phyloP scores from a whole-genome alignment of 352 stramenopile genomes.

The Pythium coloratum region DNA sequence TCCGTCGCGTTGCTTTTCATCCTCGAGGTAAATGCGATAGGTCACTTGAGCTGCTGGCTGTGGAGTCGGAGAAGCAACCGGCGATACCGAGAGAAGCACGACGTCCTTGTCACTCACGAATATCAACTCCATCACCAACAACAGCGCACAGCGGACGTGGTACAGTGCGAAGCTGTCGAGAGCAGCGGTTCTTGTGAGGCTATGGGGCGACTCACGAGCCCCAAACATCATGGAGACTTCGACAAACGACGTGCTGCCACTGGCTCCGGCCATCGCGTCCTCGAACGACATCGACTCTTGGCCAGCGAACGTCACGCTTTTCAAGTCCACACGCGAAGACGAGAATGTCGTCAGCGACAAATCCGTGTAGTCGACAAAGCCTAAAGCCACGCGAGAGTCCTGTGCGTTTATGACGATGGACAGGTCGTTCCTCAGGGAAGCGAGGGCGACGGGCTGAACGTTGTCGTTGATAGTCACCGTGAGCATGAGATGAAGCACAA shows the following conservation, averaged over 20 bases:
- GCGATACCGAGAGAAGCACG: neutral
- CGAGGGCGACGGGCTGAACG: neutral
- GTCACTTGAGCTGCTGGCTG: constrained; percentile 4
- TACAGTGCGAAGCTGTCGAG: constrained; percentile 20
- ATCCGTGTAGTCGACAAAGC: constrained; percentile 15
- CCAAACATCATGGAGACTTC: constrained; percentile 18
- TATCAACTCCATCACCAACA: constrained; percentile 26
- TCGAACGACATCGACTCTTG: neutral
- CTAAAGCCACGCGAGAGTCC: constrained; percentile 2
- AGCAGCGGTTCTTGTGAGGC: neutral
- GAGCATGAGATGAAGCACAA: constrained; percentile 3
- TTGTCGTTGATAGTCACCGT: neutral
- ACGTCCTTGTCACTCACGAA: constrained; percentile 14
- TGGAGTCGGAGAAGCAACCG: neutral
- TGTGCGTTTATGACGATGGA: neutral
- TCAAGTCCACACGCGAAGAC: neutral
- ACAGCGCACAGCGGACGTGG: constrained; percentile 24
- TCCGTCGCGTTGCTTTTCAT: constrained; percentile 24
- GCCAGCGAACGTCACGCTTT: neutral
- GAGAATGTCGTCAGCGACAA: neutral
- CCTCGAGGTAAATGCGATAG: constrained; percentile 17
- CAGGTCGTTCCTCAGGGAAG: neutral
- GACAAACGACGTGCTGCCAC: constrained; percentile 14
- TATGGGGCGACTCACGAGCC: neutral
- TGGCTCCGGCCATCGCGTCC: neutral